These are phyloP conservation scores for Excoecaria cochinchinensis DNA, from an alignment of 345 rosid genomes.

Conservation along the genomic window DNA sequence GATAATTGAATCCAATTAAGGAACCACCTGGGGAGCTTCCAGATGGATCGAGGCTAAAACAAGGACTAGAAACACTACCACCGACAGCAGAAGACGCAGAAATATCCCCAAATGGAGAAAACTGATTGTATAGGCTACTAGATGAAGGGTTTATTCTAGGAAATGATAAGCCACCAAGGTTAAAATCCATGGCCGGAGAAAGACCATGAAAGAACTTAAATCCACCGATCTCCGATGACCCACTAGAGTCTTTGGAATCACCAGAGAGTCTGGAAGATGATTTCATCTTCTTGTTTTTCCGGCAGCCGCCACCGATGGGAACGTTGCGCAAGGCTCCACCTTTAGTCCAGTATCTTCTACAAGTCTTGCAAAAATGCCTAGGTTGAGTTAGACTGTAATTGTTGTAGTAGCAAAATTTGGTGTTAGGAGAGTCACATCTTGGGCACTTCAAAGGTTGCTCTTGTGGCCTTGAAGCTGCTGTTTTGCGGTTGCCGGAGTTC, in stretches of 20 bases:
- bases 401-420: conserved; percentile 33
- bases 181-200: conserved; percentile 72
- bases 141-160: conserved; percentile 43
- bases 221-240: conserved; percentile 54
- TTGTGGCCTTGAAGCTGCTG: conserved; percentile 29
- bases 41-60: conserved; percentile 49
- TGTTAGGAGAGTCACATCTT: conserved; percentile 30
- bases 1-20: conserved; percentile 53
- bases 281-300: conserved; percentile 28
- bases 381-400: conserved; percentile 32
- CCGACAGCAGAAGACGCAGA: conserved; percentile 17
- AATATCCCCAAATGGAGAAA: conserved; percentile 43
- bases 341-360: conserved; percentile 33
- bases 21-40: conserved; percentile 32
- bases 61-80: conserved; percentile 14
- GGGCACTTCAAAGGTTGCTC: conserved; percentile 25
- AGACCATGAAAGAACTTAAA: conserved; percentile 61
- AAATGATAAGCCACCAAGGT: conserved; percentile 61
- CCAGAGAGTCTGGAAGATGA: conserved; percentile 21
- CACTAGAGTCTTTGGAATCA: conserved; percentile 40
- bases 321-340: conserved; percentile 34
- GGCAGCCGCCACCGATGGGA: conserved; percentile 31
- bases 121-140: conserved; percentile 40
- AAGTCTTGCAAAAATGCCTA: conserved; percentile 33
- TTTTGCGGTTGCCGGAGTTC: conserved; percentile 31